These are phyloP conservation scores for Combretum micranthum DNA, from an alignment of 345 rosid genomes.

Conservation along the genomic window DNA sequence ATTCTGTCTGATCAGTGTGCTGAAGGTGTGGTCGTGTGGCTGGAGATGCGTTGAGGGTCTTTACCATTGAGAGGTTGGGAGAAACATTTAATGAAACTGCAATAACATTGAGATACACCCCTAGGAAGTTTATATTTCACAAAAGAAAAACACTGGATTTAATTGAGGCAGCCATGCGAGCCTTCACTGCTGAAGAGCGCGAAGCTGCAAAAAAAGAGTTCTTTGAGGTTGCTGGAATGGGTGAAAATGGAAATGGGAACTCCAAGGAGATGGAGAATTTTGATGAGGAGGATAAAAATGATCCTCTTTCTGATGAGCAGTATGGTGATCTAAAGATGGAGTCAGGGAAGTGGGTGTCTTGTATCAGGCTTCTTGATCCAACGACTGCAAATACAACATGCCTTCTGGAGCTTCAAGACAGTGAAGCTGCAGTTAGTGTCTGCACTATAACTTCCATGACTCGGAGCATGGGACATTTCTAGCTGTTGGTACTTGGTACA, in stretches of 20 bases:
- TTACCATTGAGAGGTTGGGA: constrained; percentile 87
- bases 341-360: constrained; percentile 92
- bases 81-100: constrained; percentile 96
- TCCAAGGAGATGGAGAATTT: constrained; percentile 71
- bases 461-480: constrained; percentile 84
- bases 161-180: constrained; percentile 93
- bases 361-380: constrained; percentile 93
- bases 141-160: constrained; percentile 69
- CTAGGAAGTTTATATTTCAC: constrained; percentile 85
- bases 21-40: constrained; percentile 95
- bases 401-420: constrained; percentile 94
- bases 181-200: constrained; percentile 89
- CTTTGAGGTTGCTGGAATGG: constrained; percentile 76
- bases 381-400: constrained; percentile 73
- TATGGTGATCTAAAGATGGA: constrained; percentile 94
- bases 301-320: constrained; percentile 90
- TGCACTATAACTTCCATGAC: constrained; percentile 92
- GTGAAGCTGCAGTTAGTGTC: constrained; percentile 87
- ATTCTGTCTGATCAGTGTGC: constrained; percentile 96
- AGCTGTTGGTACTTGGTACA: constrained; percentile 98
- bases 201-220: constrained; percentile 89
- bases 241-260: constrained; percentile 63
- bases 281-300: constrained; percentile 81
- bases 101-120: constrained; percentile 90
- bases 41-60: constrained; percentile 89